Evolutionary conservation across 371 early-diverging fungal species (phyloP).

Genomic region (Apophysomyces ossiformis): DNA sequence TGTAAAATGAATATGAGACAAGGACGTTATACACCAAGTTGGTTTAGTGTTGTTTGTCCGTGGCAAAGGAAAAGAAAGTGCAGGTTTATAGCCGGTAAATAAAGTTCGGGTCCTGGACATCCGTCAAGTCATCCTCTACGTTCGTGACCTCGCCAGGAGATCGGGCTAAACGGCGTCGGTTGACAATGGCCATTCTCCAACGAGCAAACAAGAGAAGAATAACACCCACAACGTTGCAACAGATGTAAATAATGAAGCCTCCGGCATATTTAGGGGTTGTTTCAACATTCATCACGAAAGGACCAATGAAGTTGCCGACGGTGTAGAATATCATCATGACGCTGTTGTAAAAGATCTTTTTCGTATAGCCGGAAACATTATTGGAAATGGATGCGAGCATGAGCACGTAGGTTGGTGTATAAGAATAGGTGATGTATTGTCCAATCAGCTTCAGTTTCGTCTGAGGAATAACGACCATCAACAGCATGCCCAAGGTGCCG

Average conservation of each 20-base stretch:
- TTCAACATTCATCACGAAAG: constrained; percentile 7
- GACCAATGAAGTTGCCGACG: constrained; percentile 10
- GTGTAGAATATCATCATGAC: constrained; percentile 28
- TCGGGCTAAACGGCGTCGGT: constrained; percentile 3
- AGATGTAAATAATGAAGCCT: constrained; percentile 9
- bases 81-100: constrained; percentile 21
- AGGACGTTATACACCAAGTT: background rate
- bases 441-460: constrained; percentile 27
- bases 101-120: constrained; percentile 23
- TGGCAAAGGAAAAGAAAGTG: constrained; percentile 11
- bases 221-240: background rate
- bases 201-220: constrained; percentile 6
- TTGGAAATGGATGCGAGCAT: constrained; percentile 22
- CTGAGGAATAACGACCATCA: constrained; percentile 28
- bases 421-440: constrained; percentile 32
- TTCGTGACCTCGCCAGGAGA: background rate
- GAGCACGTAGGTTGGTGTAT: constrained; percentile 28
- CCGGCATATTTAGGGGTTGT: constrained; percentile 15
- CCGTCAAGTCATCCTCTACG: constrained; percentile 13
- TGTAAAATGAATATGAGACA: no score
- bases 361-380: constrained; percentile 11
- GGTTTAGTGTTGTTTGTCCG: background rate
- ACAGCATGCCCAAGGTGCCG: constrained; percentile 25
- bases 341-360: constrained; percentile 22
- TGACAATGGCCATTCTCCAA: constrained; percentile 15